Evolutionary conservation across 1,284 basidiomycete species (phyloP).

Genomic region (Pseudozyma sp.): DNA sequence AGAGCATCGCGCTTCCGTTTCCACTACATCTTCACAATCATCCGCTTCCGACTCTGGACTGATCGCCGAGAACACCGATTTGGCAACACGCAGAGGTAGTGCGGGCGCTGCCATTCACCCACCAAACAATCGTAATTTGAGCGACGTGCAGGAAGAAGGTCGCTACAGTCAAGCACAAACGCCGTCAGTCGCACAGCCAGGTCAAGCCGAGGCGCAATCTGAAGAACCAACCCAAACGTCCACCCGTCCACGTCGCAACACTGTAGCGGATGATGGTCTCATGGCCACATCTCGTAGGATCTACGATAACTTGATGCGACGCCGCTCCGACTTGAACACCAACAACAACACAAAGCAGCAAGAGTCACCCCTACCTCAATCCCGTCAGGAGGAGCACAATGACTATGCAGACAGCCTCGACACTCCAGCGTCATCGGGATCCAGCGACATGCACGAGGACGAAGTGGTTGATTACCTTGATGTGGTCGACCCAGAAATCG

Average conservation of each 20-base stretch:
- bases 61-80: not conserved
- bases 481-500: slow-evolving; percentile 81
- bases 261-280: slow-evolving; percentile 18
- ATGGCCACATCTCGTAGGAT: slow-evolving; percentile 34
- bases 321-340: slow-evolving; percentile 16
- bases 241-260: slow-evolving; percentile 22
- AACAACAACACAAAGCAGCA: slow-evolving; percentile 12
- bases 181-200: slow-evolving; percentile 1
- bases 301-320: slow-evolving; percentile 28
- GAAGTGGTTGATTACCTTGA: slow-evolving; percentile 72
- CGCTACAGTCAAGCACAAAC: slow-evolving; percentile 8
- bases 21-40: slow-evolving; percentile 19
- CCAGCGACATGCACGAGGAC: slow-evolving; percentile 53
- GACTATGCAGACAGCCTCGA: slow-evolving; percentile 7
- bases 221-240: not conserved
- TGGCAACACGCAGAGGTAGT: not conserved
- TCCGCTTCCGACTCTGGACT: slow-evolving; percentile 8
- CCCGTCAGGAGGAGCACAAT: slow-evolving; percentile 1
- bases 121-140: slow-evolving; percentile 28
- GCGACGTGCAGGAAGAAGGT: slow-evolving; percentile 40
- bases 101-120: slow-evolving; percentile 7
- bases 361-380: slow-evolving; percentile 1
- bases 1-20: slow-evolving; percentile 23
- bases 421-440: slow-evolving; percentile 4
- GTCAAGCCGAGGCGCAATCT: not conserved